Base-by-base conservation (phyloP, 176 grass and related monocot genomes). In the Zoysia pacifica region DNA sequence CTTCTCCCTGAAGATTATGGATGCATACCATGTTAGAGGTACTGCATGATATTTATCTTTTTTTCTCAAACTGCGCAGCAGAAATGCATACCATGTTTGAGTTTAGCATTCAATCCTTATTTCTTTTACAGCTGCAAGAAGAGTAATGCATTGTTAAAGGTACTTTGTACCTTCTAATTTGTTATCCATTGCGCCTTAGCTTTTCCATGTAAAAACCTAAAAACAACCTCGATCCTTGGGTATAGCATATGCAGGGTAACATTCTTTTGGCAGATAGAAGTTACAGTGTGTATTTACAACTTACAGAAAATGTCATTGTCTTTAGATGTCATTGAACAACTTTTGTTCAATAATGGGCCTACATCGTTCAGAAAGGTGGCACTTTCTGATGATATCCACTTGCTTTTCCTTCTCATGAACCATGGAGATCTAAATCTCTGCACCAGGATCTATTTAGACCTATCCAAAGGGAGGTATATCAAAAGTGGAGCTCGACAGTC, bases 391-490 rank as follows among this genome's bases (percentile, higher is more conserved):
- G 81, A 88, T 88, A 54, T 54, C 47, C 64, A 35, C 56, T 80
- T 69, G 70, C 76, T 69, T 80, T 88, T 68, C 19, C 44, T 69
- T 10, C 46, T 53, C 53, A 84, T 84, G 75, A 75, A 63, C 73
- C 77, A 73, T 75, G 39, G 70, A 80, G 47, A 74, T 80, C 71
- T 81, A 86, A 62, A 75, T 75, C 69, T 84, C 64, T 88, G 64
- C 38, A 75, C 76, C 61, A 88, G 86, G 70, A 84, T 88, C 70
- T 88, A 58, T 73, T 73, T 80, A 83, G 63, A 83, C 61, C 28
- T 62, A 62, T 67, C 83, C 72, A 61, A 79, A 69, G 28, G 75
- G 80, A 79, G 70, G 63, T 71, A 76, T 53, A 81, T 86, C 68
- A 87, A 83, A 77, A 73, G 74, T 73, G 80, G 68, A 78, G 86